Percentiles rank a stretch among this genome's conserved stretches.
Conservation (phyloP, 23 red algal genomes). For the Gracilaria gracilis region DNA sequence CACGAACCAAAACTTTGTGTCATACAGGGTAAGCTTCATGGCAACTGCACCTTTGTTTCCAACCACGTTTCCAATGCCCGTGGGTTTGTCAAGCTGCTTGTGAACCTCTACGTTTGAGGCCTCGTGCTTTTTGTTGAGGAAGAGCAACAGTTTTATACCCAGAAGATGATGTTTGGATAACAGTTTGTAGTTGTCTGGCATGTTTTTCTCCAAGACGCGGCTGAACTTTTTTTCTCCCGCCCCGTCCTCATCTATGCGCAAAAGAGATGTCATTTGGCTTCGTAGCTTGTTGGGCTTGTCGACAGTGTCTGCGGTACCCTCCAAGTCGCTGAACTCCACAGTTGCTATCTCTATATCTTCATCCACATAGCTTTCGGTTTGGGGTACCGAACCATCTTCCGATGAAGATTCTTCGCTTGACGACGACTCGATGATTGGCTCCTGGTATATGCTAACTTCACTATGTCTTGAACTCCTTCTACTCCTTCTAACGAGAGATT, state of each 20-base stretch:
- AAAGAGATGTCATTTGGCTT: slow-evolving; percentile 6
- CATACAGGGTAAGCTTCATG: slow-evolving; percentile 62
- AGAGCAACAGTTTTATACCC: slow-evolving; percentile 78
- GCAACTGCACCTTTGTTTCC: slow-evolving; percentile 86
- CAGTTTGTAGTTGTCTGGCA: slow-evolving; percentile 48
- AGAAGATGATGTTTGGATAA: slow-evolving; percentile 72
- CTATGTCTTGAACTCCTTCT: slow-evolving; percentile 16
- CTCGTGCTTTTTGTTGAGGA: slow-evolving; percentile 53
- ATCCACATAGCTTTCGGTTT: neutral
- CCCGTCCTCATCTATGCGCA: slow-evolving; percentile 14
- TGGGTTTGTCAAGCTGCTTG: slow-evolving; percentile 39
- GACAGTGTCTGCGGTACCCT: neutral
- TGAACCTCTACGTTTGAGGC: slow-evolving; percentile 31
- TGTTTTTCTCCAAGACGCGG: slow-evolving; percentile 40
- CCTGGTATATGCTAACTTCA: neutral
- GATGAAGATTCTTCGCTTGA: neutral
- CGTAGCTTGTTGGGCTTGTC: neutral
- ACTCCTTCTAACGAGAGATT: neutral
- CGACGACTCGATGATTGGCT: neutral
- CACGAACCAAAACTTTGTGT: slow-evolving; percentile 82
- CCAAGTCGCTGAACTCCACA: neutral
- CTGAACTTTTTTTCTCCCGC: slow-evolving; percentile 63
- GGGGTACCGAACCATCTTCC: neutral
- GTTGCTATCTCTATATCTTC: neutral
- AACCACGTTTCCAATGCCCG: slow-evolving; percentile 70